Conservation (phyloP, 2,329 filamentous ascomycete species). For the Truncatella angustata region DNA sequence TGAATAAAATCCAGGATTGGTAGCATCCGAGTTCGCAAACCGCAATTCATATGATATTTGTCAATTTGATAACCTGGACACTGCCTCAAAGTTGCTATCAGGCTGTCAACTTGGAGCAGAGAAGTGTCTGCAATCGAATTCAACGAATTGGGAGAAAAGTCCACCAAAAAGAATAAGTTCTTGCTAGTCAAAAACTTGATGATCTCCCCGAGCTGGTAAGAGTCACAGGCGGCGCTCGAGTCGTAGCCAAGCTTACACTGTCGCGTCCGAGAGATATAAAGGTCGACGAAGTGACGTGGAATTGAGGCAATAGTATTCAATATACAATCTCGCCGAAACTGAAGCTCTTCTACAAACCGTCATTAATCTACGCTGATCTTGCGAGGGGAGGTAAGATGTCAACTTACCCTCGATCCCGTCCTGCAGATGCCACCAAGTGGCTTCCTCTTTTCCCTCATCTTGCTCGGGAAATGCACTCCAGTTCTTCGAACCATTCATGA, state of each 20-base stretch:
- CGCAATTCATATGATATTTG: conserved; percentile 70
- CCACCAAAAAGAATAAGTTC: conserved; percentile 57
- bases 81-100: conserved; percentile 62
- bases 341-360: conserved; percentile 57
- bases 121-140: conserved; percentile 47
- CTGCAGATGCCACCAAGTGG: conserved; percentile 71
- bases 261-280: conserved; percentile 62
- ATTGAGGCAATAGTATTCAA: conserved; percentile 69
- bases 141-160: conserved; percentile 50
- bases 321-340: conserved; percentile 63
- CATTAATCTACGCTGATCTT: conserved; percentile 1
- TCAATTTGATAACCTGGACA: conserved; percentile 73
- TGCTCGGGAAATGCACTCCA: conserved; percentile 46
- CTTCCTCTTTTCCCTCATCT: conserved; percentile 31
- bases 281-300: conserved; percentile 62
- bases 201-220: conserved; percentile 77
- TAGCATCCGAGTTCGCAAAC: conserved; percentile 62
- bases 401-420: conserved; percentile 62
- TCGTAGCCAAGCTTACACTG: conserved; percentile 77
- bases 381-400: background rate
- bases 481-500: conserved; percentile 61
- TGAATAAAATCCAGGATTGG: conserved; percentile 66
- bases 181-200: conserved; percentile 66
- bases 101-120: conserved; percentile 57
- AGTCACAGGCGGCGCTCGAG: conserved; percentile 69